Base-by-base conservation (phyloP, 495 filamentous ascomycete genomes). In the Pyrenula aspistea region DNA sequence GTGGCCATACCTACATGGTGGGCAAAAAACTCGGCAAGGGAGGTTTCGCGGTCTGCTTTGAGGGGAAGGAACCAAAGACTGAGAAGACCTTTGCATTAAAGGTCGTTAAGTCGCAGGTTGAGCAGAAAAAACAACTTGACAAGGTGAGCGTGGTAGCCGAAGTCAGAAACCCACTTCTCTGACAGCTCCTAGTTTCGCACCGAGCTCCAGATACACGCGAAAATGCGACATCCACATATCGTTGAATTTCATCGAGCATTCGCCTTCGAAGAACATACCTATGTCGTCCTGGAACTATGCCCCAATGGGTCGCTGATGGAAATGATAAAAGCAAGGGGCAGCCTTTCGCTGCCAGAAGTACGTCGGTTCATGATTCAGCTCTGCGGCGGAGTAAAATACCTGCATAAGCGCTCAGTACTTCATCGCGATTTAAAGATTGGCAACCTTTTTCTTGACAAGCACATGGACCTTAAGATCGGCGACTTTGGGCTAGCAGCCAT, bases 361-460 rank as follows among this genome's bases (percentile, higher is more conserved):
- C 79, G 94, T 56, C 88, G 89, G 55, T 92, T 91, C 66, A 85
- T 91, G 59, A 83, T 99, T 48, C 94, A 99, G 71, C 88, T 96
- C 25, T 85, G 91, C 56, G 92, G 94, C 22, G 94, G 91, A 20
- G 87, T 99, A 63, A 97, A 97, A 66, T 99, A 97, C 64, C 85
- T 99, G 68, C 94, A 99, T 69, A 82, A 85, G 59, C 84, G 92
- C 63, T 89, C 89, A 52, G 91, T 99, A 25, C 95, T 96, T 31
- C 94, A 99, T 70, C 83, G 94, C 47, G 94, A 99, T 69, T 69
- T 99, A 53, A 99, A 99, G 68, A 95, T 96, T 77, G 94, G 93
- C 12, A 97, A 99, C 63, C 82, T 99, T 60, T 99, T 99, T 61
- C 77, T 99, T 52, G 94, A 99, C 68, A 82, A 83, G 42, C 78